Evolutionary conservation across 208 protist species (phyloP).

Genomic region (Leptomonas seymouri): DNA sequence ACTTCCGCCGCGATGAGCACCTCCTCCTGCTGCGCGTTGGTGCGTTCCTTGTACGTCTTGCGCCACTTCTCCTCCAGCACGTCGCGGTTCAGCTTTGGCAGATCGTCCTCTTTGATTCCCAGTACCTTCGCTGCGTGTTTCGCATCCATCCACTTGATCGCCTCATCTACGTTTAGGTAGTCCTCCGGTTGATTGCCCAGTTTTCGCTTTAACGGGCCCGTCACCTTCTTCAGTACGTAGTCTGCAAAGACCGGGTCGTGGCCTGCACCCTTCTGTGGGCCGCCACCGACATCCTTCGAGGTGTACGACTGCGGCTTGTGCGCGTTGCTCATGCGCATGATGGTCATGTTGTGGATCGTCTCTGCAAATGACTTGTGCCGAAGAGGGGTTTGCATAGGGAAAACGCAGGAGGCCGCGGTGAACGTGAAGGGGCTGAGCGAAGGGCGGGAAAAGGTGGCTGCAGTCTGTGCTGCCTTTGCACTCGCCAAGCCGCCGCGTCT

Average conservation of each 20-base stretch:
- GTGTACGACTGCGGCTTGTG: constrained; percentile 44
- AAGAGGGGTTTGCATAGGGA: constrained; percentile 3
- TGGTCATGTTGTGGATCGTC: constrained; percentile 44
- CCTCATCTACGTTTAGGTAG: constrained; percentile 74
- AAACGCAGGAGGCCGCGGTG: not conserved
- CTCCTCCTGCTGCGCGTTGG: constrained; percentile 71
- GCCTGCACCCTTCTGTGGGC: constrained; percentile 36
- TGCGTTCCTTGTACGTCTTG: constrained; percentile 60
- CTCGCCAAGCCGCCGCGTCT: not conserved
- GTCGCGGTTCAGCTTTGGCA: constrained; percentile 53
- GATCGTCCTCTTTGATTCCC: constrained; percentile 73
- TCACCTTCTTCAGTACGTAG: constrained; percentile 33
- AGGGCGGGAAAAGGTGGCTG: not conserved
- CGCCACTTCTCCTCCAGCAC: constrained; percentile 63
- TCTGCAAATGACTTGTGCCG: constrained; percentile 42
- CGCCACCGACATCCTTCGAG: constrained; percentile 40
- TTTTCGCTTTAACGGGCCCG: constrained; percentile 69
- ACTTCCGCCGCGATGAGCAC: constrained; percentile 82
- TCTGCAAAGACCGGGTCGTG: constrained; percentile 44
- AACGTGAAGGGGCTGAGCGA: not conserved
- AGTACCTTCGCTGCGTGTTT: constrained; percentile 78
- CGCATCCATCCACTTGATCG: constrained; percentile 85
- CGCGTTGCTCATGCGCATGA: constrained; percentile 38
- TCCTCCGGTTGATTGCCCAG: constrained; percentile 58
- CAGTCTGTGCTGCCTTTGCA: not conserved